Evolutionary conservation across 192 early-diverging fungal species (phyloP).

Genomic region (Oehlia diaphana): DNA sequence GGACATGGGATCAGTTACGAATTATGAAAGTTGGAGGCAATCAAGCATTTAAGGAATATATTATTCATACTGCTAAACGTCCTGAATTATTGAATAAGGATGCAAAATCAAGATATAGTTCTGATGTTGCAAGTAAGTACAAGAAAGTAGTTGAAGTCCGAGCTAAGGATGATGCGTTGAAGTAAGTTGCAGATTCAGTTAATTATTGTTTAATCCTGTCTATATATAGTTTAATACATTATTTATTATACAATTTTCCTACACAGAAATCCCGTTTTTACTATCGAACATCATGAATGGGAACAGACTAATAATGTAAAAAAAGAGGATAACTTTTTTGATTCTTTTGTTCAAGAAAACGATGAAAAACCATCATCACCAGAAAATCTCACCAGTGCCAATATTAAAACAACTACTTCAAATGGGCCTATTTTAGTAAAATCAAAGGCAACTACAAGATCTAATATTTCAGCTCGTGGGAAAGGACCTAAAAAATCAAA

Average conservation of each 20-base stretch:
- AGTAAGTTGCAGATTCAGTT: conserved; percentile 25
- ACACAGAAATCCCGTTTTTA: conserved; percentile 8
- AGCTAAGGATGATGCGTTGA: conserved; percentile 65
- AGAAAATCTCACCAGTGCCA: not conserved
- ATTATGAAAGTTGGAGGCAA: conserved; percentile 91
- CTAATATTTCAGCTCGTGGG: conserved; percentile 16
- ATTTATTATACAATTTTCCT: not conserved
- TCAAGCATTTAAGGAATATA: conserved; percentile 74
- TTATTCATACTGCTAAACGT: conserved; percentile 56
- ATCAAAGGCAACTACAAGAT: conserved; percentile 8
- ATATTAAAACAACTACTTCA: not conserved
- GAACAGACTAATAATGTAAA: conserved; percentile 8
- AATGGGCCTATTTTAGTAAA: not conserved
- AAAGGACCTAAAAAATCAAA: conserved; percentile 50
- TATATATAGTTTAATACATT: not conserved
- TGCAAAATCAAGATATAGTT: conserved; percentile 80
- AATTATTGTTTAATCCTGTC: too few relatives aligned
- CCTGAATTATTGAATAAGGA: conserved; percentile 56
- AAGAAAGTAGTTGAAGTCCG: conserved; percentile 74
- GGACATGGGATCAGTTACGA: conserved; percentile 92
- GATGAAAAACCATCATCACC: not conserved
- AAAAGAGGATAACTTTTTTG: conserved; percentile 28
- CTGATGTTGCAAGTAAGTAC: conserved; percentile 72
- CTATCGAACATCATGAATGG: conserved; percentile 6
- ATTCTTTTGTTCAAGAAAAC: conserved; percentile 9